Evolutionary conservation across 805 yeast species (phyloP), one percentile per base, ranked within the genome.

Genomic region (Kluyveromyces wickerhamii): DNA sequence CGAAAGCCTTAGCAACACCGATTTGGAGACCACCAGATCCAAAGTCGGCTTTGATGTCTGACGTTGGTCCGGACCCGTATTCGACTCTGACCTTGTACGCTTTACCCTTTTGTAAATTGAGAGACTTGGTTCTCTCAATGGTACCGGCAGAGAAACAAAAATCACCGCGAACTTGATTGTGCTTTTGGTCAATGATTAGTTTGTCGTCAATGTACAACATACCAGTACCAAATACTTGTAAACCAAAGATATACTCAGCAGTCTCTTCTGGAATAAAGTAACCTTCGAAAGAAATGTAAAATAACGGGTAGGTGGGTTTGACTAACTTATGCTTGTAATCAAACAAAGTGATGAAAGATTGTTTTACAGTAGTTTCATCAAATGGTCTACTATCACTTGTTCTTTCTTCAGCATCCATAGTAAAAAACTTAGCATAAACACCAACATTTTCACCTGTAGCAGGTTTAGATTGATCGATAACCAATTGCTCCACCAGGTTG

Each of bases 81-180:
- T 68, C 72, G 30, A 74, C 63, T 38, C 53, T 61, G 39, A 74
- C 38, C 18, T 62, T 57, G 59, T 75, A 74, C 14, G 48, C 44
- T 29, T 56, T 49, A 3, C 77, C 80, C 39, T 60, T 62, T 33
- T 59, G 63, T 37, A 74, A 55, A 2, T 43, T 25, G 21, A 67
- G 46, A 5, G 49, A 43, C 3, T 67, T 67, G 7, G 45, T 54
- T 43, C 59, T 74, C 52, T 75, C 80, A 23, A 64, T 47, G 11
- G 82, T 68, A 32, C 80, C 83, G 50, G 59, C 46, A 11, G 72
- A 71, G 52, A 72, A 72, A 59, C 73, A 75, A 3, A 68, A 59
- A 21, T 58, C 53, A 9, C 80, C 82, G 19, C 45, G 49, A 3
- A 43, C 55, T 57, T 77, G 82, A 18, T 63, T 51, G 28, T 74